Base-by-base conservation (phyloP, 257 asterid species). In the Thymus mandschuricus region DNA sequence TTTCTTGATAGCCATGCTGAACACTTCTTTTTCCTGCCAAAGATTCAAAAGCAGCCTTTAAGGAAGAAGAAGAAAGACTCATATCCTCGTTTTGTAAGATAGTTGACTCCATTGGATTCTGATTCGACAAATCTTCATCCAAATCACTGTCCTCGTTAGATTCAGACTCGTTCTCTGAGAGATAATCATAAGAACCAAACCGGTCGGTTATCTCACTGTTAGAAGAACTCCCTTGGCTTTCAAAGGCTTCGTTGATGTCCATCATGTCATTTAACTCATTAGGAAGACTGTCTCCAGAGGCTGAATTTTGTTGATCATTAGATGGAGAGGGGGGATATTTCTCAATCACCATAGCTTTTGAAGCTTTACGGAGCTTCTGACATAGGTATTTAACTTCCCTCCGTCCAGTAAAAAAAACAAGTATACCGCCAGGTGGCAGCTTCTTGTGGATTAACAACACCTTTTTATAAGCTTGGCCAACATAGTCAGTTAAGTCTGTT, bases 341-440 rank as follows among this genome's bases (percentile, higher is more conserved):
- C 21, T 21, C 21, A 34, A 34, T 34, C 38, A 34, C 4, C 79
- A 84, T 79, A 75, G 83, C 83, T 62, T 80, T 79, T 68, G 96
- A 92, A 70, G 87, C 86, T 71, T 79, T 81, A 28, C 89, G 84
- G 55, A 93, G 72, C 81, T 77, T 90, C 80, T 61, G 84, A 80
- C 97, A 88, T 54, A 90, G 86, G 82, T 75, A 86, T 72, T 90
- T 96, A 31, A 93, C 96, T 81, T 93, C 98, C 76, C 88, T 80
- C 81, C 83, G 97, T 50, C 98, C 98, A 29, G 98, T 93, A 45
- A 93, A 91, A 75, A 92, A 92, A 48, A 92, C 96, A 70, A 92
- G 96, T 80, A 90, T 83, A 48, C 98, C 98, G 11, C 97, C 98
- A 60, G 96, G 84, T 40, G 98, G 97, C 78, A 92, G 68, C 77